Base-by-base conservation (phyloP, 2,329 filamentous ascomycete species). In the Diaporthe ampelina region DNA sequence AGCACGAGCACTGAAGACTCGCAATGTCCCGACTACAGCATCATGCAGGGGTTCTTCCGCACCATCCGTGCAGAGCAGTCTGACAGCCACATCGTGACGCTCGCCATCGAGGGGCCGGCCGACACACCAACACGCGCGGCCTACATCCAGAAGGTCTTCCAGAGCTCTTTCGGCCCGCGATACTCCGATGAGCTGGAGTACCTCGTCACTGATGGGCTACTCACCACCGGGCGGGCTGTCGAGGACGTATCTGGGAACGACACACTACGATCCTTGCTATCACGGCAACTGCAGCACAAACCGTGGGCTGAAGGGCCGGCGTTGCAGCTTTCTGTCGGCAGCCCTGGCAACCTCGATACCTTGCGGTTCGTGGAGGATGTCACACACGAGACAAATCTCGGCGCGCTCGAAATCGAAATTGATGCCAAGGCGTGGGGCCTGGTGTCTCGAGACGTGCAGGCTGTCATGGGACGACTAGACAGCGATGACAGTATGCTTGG, bases 371-470 rank as follows among this genome's bases (percentile, higher is more conserved):
- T 54, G 54, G 73, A 70, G 76, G 79, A 68, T 76, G 76, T 50
- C 26, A 74, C 21, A 72, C 76, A 70, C 29, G 54, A 26, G 32
- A 29, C 50, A 13, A 63, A 57, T 7, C 43, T 50, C 43, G 59
- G 26, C 6, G 19, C 56, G 75, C 77, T 80, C 61, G 76, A 81
- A 24, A 78, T 86, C 15, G 83, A 86, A 73, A 80, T 86, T 7
- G 76, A 83, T 37, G 68, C 80, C 1, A 78, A 78, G 58, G 80
- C 82, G 0, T 76, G 77, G 15, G 84, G 83, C 2, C 29, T 86
- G 4, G 85, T 84, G 72, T 85, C 83, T 70, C 76, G 80, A 59
- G 86, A 88, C 74, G 79, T 86, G 21, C 77, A 86, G 19, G 78
- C 81, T 17, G 82, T 84, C 6, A 77, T 81, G 45, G 81, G 82